These are phyloP conservation scores for Neoboletus brunneissimus DNA, from an alignment of 768 basidiomycete species.

Conservation along the genomic window DNA sequence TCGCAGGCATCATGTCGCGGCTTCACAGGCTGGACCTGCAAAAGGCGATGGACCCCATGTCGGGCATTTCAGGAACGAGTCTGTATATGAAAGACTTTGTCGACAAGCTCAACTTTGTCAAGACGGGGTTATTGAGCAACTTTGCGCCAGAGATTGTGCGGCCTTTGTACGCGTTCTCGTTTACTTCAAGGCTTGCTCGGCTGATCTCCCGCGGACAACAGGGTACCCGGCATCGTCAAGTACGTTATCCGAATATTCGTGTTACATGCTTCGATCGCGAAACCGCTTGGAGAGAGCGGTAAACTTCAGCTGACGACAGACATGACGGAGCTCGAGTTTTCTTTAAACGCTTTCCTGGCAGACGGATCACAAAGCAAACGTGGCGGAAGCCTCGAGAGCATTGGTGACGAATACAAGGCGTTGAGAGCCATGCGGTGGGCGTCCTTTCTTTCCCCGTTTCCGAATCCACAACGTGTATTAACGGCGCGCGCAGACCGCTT, in stretches of 20 bases:
- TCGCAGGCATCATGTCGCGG: conserved; percentile 72
- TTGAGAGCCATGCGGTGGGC: conserved; percentile 83
- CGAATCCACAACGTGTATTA: not conserved
- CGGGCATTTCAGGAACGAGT: conserved; percentile 53
- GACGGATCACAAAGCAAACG: conserved; percentile 57
- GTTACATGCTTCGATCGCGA: conserved; percentile 89
- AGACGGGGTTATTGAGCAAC: conserved; percentile 70
- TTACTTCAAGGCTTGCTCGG: not conserved
- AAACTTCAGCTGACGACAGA: conserved; percentile 94
- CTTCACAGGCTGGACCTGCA: conserved; percentile 85
- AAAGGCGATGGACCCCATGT: conserved; percentile 63
- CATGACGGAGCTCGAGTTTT: conserved; percentile 96
- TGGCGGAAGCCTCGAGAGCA: conserved; percentile 62
- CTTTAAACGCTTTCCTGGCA: conserved; percentile 73
- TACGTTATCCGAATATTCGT: conserved; percentile 86
- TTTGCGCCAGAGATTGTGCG: conserved; percentile 72
- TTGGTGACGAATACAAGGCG: conserved; percentile 85
- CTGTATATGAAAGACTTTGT: conserved; percentile 83
- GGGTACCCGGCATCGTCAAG: conserved; percentile 66
- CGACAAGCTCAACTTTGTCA: conserved; percentile 78
- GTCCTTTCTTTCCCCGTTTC: not conserved
- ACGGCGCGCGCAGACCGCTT: conserved; percentile 54
- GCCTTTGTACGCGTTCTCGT: conserved; percentile 56
- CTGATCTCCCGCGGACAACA: conserved; percentile 26
- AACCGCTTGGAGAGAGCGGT: conserved; percentile 87